Evolutionary conservation across 108 stramenopile species (phyloP).

Genomic region (Schizochytrium sp.): DNA sequence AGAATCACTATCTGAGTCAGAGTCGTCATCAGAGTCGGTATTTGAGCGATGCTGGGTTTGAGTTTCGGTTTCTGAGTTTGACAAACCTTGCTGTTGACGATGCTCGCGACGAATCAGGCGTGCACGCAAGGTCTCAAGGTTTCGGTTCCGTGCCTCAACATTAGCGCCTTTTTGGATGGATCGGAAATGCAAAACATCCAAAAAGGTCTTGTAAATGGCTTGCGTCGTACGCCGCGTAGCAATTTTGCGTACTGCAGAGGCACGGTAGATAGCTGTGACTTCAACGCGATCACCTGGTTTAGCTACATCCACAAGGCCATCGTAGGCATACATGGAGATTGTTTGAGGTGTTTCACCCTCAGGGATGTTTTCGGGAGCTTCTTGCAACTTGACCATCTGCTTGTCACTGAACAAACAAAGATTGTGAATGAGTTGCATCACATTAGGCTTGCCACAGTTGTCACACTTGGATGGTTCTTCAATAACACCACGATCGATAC

Average conservation of each 20-base stretch:
- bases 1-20: slow-evolving; percentile 49
- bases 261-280: slow-evolving; percentile 95
- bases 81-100: background rate
- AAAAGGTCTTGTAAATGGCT: slow-evolving; percentile 95
- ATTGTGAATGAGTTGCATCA: slow-evolving; percentile 89
- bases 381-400: slow-evolving; percentile 95
- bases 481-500: slow-evolving; percentile 93
- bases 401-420: slow-evolving; percentile 95
- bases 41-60: slow-evolving; percentile 28
- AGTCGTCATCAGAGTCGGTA: slow-evolving; percentile 9
- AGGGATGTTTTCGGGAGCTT: slow-evolving; percentile 96
- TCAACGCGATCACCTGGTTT: slow-evolving; percentile 96
- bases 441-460: slow-evolving; percentile 66
- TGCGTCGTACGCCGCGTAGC: slow-evolving; percentile 88
- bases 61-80: slow-evolving; percentile 49
- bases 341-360: slow-evolving; percentile 98
- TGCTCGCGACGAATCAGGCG: slow-evolving; percentile 60
- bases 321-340: slow-evolving; percentile 92
- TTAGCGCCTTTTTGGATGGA: slow-evolving; percentile 66
- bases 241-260: slow-evolving; percentile 88
- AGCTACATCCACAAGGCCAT: slow-evolving; percentile 95
- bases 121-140: slow-evolving; percentile 54
- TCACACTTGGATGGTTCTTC: slow-evolving; percentile 87
- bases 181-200: slow-evolving; percentile 96
- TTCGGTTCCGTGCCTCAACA: background rate